Conservation (phyloP, 1,284 basidiomycete genomes). For the Moesziomyces sp. region DNA sequence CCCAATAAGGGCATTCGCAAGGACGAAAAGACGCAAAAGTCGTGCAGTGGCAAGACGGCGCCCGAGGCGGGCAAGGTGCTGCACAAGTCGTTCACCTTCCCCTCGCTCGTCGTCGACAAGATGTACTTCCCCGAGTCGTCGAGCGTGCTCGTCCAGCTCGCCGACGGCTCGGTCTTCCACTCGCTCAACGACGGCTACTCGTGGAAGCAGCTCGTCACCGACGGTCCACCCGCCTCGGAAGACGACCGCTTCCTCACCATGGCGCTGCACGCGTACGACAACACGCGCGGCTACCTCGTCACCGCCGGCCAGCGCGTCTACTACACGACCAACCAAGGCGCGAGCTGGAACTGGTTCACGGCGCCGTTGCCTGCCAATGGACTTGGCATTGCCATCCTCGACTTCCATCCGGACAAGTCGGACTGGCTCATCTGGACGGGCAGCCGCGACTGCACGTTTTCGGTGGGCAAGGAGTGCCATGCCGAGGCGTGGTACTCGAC, state of each 20-base stretch:
- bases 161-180: slow-evolving; percentile 85
- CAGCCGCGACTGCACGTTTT: slow-evolving; percentile 74
- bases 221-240: slow-evolving; percentile 68
- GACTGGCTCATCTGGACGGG: slow-evolving; percentile 93
- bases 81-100: slow-evolving; percentile 75
- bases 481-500: slow-evolving; percentile 57
- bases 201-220: slow-evolving; percentile 75
- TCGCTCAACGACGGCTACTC: slow-evolving; percentile 93
- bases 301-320: slow-evolving; percentile 76
- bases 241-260: slow-evolving; percentile 73
- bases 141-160: slow-evolving; percentile 85
- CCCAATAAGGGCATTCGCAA: slow-evolving; percentile 73
- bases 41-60: slow-evolving; percentile 73
- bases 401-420: slow-evolving; percentile 84
- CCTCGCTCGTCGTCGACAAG: slow-evolving; percentile 77
- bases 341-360: slow-evolving; percentile 75
- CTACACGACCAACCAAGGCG: slow-evolving; percentile 83
- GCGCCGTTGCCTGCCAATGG: slow-evolving; percentile 81
- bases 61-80: slow-evolving; percentile 68
- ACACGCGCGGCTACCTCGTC: slow-evolving; percentile 88
- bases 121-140: slow-evolving; percentile 78
- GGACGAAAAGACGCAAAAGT: slow-evolving; percentile 78
- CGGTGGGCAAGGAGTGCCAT: slow-evolving; percentile 58
- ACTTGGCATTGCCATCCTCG: slow-evolving; percentile 80
- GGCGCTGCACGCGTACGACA: slow-evolving; percentile 82